phyloP scores from a whole-genome alignment of 2,329 filamentous ascomycete species.

The Xylariaceae sp. region DNA sequence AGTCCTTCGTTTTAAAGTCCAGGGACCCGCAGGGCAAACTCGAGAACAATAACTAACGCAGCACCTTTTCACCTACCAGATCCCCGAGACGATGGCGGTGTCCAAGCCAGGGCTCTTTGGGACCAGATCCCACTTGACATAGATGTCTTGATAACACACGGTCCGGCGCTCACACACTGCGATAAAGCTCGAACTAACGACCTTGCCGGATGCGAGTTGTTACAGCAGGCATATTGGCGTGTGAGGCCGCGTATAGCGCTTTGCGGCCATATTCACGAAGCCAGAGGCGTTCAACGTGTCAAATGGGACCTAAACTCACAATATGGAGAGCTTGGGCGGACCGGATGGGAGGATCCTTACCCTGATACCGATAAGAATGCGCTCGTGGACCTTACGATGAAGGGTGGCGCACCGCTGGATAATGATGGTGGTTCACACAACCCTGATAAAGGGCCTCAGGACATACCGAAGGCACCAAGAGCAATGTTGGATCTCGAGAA shows the following conservation, averaged over 20 bases:
- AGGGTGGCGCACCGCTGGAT: conserved; percentile 40
- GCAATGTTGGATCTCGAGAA: not conserved
- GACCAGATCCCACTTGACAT: conserved; percentile 56
- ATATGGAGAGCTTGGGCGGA: conserved; percentile 42
- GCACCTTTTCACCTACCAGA: too few relatives aligned
- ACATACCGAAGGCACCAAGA: not conserved
- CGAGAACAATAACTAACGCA: too few relatives aligned
- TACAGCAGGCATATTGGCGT: conserved; percentile 56
- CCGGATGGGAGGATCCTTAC: conserved; percentile 60
- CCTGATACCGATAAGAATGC: conserved; percentile 56
- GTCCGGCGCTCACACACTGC: conserved; percentile 59
- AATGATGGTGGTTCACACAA: conserved; percentile 40
- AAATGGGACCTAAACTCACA: conserved; percentile 54
- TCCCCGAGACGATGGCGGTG: conserved; percentile 22
- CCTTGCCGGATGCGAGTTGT: conserved; percentile 57
- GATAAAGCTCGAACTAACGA: conserved; percentile 46
- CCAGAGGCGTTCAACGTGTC: conserved; percentile 61
- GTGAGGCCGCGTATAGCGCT: conserved; percentile 63
- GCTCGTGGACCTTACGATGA: conserved; percentile 58
- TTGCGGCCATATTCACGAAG: conserved; percentile 72
- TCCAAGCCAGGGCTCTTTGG: conserved; percentile 47
- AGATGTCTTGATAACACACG: conserved; percentile 70
- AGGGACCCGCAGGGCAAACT: too few relatives aligned
- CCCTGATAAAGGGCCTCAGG: not conserved
- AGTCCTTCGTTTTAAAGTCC: too few relatives aligned